These are phyloP conservation scores for Naganishia liquefaciens DNA, from an alignment of 1,284 basidiomycete species.

Conservation along the genomic window DNA sequence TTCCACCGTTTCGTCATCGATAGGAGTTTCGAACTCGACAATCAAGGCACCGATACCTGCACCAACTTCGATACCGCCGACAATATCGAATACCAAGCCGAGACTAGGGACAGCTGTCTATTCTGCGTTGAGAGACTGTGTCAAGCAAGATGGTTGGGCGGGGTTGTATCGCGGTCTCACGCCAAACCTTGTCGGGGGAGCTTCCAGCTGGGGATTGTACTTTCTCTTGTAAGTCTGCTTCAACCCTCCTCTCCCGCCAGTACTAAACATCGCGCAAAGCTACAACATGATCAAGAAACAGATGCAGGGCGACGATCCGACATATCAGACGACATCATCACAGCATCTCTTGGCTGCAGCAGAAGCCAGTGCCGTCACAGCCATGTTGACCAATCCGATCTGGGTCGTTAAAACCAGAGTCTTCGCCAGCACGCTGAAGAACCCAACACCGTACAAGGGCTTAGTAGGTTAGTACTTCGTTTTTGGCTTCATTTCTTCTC, in stretches of 20 bases:
- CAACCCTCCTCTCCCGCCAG: neutral
- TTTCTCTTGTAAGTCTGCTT: slow-evolving; percentile 81
- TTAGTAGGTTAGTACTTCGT: neutral
- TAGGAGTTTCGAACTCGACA: neutral
- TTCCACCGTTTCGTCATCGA: slow-evolving; percentile 5
- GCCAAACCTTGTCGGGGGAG: slow-evolving; percentile 92
- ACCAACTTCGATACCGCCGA: slow-evolving; percentile 12
- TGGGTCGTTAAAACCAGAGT: slow-evolving; percentile 99
- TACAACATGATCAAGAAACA: slow-evolving; percentile 91
- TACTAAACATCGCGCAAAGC: slow-evolving; percentile 55
- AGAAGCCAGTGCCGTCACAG: slow-evolving; percentile 93
- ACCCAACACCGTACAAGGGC: slow-evolving; percentile 18
- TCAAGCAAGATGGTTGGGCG: slow-evolving; percentile 71
- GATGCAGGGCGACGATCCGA: slow-evolving; percentile 53
- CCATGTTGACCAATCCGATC: slow-evolving; percentile 93
- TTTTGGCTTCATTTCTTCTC: neutral
- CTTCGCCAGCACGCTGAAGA: slow-evolving; percentile 74
- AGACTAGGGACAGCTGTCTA: slow-evolving; percentile 77
- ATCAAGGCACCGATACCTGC: slow-evolving; percentile 25
- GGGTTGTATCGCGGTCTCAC: slow-evolving; percentile 89
- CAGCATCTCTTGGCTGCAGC: slow-evolving; percentile 88
- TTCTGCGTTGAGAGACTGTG: slow-evolving; percentile 71
- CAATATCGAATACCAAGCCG: slow-evolving; percentile 52
- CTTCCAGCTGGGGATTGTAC: slow-evolving; percentile 96
- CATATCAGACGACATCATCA: slow-evolving; percentile 64